Conservation (phyloP, 2,329 filamentous ascomycete species). For the Herpotrichia juniperi region DNA sequence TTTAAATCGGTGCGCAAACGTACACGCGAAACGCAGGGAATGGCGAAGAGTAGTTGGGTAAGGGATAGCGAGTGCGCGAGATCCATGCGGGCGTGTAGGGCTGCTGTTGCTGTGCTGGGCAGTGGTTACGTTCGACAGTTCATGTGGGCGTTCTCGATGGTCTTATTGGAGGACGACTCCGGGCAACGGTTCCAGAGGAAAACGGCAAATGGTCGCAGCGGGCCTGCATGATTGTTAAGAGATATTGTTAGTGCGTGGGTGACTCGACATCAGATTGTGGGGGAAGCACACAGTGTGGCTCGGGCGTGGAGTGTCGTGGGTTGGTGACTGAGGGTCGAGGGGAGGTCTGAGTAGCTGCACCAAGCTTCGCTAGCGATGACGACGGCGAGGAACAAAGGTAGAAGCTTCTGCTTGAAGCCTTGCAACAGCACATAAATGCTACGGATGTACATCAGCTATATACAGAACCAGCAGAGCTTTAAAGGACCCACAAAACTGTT, state of each 20-base stretch:
- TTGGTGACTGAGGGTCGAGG: slow-evolving; percentile 23
- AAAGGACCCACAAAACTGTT: not conserved
- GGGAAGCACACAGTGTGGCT: slow-evolving; percentile 32
- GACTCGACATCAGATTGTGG: slow-evolving; percentile 31
- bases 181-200: slow-evolving; percentile 14
- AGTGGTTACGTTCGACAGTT: slow-evolving; percentile 25
- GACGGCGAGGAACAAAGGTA: not conserved
- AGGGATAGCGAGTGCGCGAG: slow-evolving; percentile 11
- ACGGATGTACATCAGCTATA: not conserved
- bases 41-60: slow-evolving; percentile 7
- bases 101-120: slow-evolving; percentile 26
- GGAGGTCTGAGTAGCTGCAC: slow-evolving; percentile 3
- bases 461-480: not conserved
- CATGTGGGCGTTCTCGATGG: slow-evolving; percentile 15
- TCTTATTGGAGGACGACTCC: slow-evolving; percentile 36
- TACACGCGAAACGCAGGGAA: slow-evolving; percentile 17
- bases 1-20: slow-evolving; percentile 15
- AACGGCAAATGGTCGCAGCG: slow-evolving; percentile 6
- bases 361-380: not conserved
- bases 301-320: slow-evolving; percentile 21
- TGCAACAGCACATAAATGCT: not conserved
- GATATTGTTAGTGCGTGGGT: slow-evolving; percentile 31
- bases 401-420: not conserved
- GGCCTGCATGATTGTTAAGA: slow-evolving; percentile 43
- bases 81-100: slow-evolving; percentile 17